Evolutionary conservation across 164 flowering plant species (phyloP).

Genomic region (Kalanchoe fedtschenkoi): DNA sequence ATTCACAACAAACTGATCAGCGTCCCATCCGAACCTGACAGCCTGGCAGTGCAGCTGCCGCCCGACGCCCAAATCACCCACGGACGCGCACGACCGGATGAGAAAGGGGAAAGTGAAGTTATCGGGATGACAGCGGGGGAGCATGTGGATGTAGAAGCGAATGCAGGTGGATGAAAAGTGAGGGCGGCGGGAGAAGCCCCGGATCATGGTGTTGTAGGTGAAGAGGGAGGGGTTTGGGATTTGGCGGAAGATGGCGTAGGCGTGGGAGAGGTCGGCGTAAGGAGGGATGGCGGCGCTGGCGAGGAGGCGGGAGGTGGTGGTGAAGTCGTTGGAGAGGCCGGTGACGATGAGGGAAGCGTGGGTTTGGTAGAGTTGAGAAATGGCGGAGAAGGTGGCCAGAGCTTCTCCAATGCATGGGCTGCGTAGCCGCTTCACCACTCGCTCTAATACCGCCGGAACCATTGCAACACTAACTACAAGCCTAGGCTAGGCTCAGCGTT

Average conservation of each 20-base stretch:
- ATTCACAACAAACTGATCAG: slow-evolving; percentile 1
- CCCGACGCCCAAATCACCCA: background rate
- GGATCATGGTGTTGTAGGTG: slow-evolving; percentile 35
- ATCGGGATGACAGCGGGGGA: slow-evolving; percentile 16
- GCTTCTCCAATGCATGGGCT: background rate
- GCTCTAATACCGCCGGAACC: background rate
- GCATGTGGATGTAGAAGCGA: slow-evolving; percentile 20
- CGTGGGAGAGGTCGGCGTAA: slow-evolving; percentile 16
- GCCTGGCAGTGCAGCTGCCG: background rate
- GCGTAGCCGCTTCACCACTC: background rate
- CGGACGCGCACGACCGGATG: background rate
- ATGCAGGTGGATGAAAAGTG: slow-evolving; percentile 19
- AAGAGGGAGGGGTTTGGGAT: slow-evolving; percentile 18
- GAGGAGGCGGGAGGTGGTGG: slow-evolving; percentile 21
- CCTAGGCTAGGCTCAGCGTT: too few species aligned
- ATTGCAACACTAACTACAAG: too few species aligned
- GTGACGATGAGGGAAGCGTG: slow-evolving; percentile 26
- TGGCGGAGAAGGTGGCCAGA: background rate
- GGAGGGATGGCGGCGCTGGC: slow-evolving; percentile 14
- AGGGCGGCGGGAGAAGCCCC: slow-evolving; percentile 20
- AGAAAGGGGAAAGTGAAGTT: slow-evolving; percentile 26
- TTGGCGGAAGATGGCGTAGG: slow-evolving; percentile 14
- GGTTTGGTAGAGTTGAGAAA: slow-evolving; percentile 14
- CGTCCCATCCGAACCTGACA: background rate
- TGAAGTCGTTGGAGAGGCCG: slow-evolving; percentile 15